Base-by-base conservation (phyloP, 179 eudicot genomes). In the Spinacia oleracea region DNA sequence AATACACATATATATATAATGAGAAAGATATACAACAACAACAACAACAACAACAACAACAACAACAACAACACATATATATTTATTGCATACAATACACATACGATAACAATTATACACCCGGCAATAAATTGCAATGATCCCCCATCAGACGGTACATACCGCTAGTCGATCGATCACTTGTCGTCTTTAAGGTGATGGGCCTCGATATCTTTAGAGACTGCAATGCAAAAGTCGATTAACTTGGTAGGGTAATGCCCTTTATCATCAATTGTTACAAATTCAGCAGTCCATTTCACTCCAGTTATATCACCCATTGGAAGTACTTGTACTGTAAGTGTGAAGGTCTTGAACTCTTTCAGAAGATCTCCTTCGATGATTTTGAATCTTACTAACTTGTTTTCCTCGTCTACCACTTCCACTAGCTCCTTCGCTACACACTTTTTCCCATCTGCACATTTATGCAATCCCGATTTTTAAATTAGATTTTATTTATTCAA, bases 221-320 rank as follows among this genome's bases (percentile, higher is more conserved):
- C 38, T 5, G 34, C n/a, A 70, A 70, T 70, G 56, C 56, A 70
- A 7, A 45, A 70, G 12, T 70, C 74, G 2, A 70, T 46, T 14
- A 70, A 70, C 11, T 70, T 70, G 21, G 74, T 70, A 70, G 74
- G 74, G 38, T 70, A 70, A 9, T 46, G 74, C n/a, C 74, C 74
- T 45, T 70, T 50, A 70, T 70, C 58, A 27, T 70, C 20, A 0
- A 14, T 16, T 16, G 50, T 70, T 38, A 46, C 74, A 48, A 70
- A 70, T 9, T 70, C 74, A 15, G 31, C 35, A 27, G 5, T 27
- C 74, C 74, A 70, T 25, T 46, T 70, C n/a, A 70, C 74, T 6
- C n/a, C 74, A 2, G 56, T 70, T 6, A 70, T 12, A 2, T 70
- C 21, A 14, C 29, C 58, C 32, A 27, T 70, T 25, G 74, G 58